These are phyloP conservation scores for Phytophthora chlamydospora DNA, from an alignment of 352 stramenopile genomes.

Conservation along the genomic window DNA sequence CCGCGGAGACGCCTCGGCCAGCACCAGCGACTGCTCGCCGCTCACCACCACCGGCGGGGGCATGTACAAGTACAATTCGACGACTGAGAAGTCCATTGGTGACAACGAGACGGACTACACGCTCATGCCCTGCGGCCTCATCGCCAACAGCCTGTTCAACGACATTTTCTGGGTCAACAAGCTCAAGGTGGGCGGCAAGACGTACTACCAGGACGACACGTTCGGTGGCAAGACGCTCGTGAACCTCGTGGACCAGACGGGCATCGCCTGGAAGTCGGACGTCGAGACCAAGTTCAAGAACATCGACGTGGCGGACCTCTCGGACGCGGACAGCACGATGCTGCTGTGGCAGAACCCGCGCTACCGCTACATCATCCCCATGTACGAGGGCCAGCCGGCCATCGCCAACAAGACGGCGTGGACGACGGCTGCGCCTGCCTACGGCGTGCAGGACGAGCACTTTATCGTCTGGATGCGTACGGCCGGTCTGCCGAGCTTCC, in stretches of 20 bases:
- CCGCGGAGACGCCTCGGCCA: slow-evolving; percentile 64
- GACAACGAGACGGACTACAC: slow-evolving; percentile 53
- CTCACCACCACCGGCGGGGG: slow-evolving; percentile 51
- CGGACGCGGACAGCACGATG: slow-evolving; percentile 51
- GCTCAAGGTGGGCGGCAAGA: slow-evolving; percentile 43
- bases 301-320: slow-evolving; percentile 59
- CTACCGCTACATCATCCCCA: slow-evolving; percentile 86
- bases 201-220: slow-evolving; percentile 75
- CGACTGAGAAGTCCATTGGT: slow-evolving; percentile 37
- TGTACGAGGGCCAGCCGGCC: slow-evolving; percentile 52
- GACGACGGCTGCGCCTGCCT: slow-evolving; percentile 65
- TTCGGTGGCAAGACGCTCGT: slow-evolving; percentile 61
- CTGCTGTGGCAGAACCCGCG: slow-evolving; percentile 86
- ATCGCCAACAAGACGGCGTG: slow-evolving; percentile 84
- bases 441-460: slow-evolving; percentile 97
- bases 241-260: slow-evolving; percentile 93
- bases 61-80: slow-evolving; percentile 82
- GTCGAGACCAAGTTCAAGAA: slow-evolving; percentile 96
- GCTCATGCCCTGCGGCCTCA: slow-evolving; percentile 98
- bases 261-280: slow-evolving; percentile 98
- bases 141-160: slow-evolving; percentile 99
- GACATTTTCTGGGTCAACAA: slow-evolving; percentile 92
- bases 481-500: slow-evolving; percentile 97
- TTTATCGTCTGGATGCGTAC: slow-evolving; percentile 99
- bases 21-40: slow-evolving; percentile 83